Evolutionary conservation across 2,329 filamentous ascomycete genomes (phyloP).

Genomic region (Coniochaeta ligniaria): DNA sequence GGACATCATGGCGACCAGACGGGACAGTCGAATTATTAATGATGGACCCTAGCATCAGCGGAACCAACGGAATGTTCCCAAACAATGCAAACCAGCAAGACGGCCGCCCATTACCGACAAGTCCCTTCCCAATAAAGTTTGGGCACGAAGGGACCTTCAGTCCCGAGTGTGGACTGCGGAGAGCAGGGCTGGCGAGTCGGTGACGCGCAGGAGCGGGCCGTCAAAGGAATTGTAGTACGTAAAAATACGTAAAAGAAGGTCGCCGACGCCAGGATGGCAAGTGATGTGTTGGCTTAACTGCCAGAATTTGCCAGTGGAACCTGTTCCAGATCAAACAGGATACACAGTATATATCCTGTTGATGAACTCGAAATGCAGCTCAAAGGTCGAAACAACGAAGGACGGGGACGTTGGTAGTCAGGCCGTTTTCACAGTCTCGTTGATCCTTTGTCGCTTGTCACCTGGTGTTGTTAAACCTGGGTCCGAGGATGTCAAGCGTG

Average conservation of each 20-base stretch:
- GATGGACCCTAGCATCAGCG: slow-evolving; percentile 1
- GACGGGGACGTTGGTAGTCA: neutral
- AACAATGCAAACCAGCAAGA: slow-evolving; percentile 7
- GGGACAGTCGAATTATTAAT: slow-evolving; percentile 14
- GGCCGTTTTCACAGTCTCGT: neutral
- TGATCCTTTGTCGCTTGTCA: neutral
- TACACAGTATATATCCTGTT: neutral
- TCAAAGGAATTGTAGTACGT: slow-evolving; percentile 19
- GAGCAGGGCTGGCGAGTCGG: slow-evolving; percentile 5
- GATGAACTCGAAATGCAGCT: neutral
- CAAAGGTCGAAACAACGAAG: neutral
- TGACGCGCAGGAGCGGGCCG: slow-evolving; percentile 1
- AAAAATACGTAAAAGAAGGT: slow-evolving; percentile 20
- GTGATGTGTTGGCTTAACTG: neutral
- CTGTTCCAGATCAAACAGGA: neutral
- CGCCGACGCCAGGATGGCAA: neutral
- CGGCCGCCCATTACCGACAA: slow-evolving; percentile 12
- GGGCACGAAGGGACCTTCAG: neutral
- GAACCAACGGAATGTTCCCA: slow-evolving; percentile 2
- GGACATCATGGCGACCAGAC: slow-evolving; percentile 26
- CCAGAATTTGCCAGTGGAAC: neutral
- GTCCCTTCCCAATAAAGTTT: slow-evolving; percentile 3
- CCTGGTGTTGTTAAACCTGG: neutral
- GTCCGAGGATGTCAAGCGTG: neutral
- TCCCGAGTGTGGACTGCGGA: neutral